Evolutionary conservation across 108 stramenopile species (phyloP).

Genomic region (Conticribra guillardii): DNA sequence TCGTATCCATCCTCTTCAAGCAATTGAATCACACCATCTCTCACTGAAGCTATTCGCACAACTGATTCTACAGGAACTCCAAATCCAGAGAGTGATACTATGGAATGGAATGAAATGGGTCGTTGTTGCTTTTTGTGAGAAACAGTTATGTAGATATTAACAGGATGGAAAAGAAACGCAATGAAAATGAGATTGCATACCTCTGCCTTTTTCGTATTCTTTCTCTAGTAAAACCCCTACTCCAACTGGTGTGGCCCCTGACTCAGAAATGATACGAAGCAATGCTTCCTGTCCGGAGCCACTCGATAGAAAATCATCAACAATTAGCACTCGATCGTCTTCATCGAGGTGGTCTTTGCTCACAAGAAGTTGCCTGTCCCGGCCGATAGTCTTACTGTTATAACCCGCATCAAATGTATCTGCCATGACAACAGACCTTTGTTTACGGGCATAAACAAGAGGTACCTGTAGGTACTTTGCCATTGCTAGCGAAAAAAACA

Average conservation of each 20-base stretch:
- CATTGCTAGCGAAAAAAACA: conserved; percentile 50
- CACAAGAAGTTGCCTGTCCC: conserved; percentile 81
- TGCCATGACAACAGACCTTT: conserved; percentile 89
- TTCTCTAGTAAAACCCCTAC: conserved; percentile 88
- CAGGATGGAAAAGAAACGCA: too few species aligned
- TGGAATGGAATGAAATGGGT: too few species aligned
- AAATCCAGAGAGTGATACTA: conserved; percentile 72
- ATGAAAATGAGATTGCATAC: not conserved
- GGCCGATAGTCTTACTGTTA: conserved; percentile 80
- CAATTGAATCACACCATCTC: conserved; percentile 74
- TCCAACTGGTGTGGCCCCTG: conserved; percentile 82
- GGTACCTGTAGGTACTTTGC: conserved; percentile 86
- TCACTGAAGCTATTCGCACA: conserved; percentile 73
- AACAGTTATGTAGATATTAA: too few species aligned
- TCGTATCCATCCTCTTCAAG: conserved; percentile 84
- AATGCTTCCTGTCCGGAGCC: conserved; percentile 89
- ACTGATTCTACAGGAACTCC: conserved; percentile 76
- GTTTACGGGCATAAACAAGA: conserved; percentile 88
- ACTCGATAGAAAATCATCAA: conserved; percentile 89
- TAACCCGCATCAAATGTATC: conserved; percentile 80
- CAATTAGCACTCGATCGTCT: conserved; percentile 84
- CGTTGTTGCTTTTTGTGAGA: too few species aligned
- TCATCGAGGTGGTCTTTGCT: conserved; percentile 75
- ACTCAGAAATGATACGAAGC: conserved; percentile 75
- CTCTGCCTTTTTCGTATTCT: conserved; percentile 80